Evolutionary conservation across 805 yeast species (phyloP).

Genomic region (Wickerhamiella occidentalis): DNA sequence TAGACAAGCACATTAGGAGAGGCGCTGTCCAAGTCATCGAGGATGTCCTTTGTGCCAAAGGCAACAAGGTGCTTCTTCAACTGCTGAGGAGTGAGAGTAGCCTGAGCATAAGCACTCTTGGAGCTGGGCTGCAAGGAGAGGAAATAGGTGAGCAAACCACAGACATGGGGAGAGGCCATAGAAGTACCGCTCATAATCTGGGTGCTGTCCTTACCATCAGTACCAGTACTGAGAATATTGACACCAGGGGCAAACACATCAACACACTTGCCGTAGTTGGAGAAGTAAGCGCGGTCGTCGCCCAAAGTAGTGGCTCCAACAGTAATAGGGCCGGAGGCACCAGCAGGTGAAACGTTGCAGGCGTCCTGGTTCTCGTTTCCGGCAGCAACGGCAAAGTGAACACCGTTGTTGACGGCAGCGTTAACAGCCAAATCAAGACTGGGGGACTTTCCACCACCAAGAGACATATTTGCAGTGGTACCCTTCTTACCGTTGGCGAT

Average conservation of each 20-base stretch:
- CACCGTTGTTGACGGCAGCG: conserved; percentile 79
- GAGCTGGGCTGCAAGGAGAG: conserved; percentile 69
- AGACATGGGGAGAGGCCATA: conserved; percentile 96
- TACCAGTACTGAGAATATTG: conserved; percentile 52
- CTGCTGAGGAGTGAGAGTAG: conserved; percentile 40
- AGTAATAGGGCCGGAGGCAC: conserved; percentile 48
- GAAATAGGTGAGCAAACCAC: conserved; percentile 83
- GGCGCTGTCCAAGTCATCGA: conserved; percentile 36
- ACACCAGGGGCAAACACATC: conserved; percentile 96
- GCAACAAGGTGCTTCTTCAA: conserved; percentile 41
- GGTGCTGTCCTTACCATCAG: conserved; percentile 23
- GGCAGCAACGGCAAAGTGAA: conserved; percentile 92
- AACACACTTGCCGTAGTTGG: conserved; percentile 91
- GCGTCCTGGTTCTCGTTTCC: conserved; percentile 93
- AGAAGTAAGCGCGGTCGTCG: conserved; percentile 87
- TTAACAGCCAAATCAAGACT: conserved; percentile 78
- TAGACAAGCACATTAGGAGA: conserved; percentile 48
- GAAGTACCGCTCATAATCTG: conserved; percentile 70
- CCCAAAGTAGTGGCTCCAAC: conserved; percentile 90
- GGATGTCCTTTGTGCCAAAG: conserved; percentile 39
- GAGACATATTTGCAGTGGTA: conserved; percentile 62
- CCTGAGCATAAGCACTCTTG: conserved; percentile 37
- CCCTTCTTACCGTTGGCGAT: conserved; percentile 36
- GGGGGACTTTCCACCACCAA: conserved; percentile 87
- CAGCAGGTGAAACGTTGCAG: conserved; percentile 84